Conservation (phyloP, 2,329 filamentous ascomycete genomes). For the Epichloe amarillans region DNA sequence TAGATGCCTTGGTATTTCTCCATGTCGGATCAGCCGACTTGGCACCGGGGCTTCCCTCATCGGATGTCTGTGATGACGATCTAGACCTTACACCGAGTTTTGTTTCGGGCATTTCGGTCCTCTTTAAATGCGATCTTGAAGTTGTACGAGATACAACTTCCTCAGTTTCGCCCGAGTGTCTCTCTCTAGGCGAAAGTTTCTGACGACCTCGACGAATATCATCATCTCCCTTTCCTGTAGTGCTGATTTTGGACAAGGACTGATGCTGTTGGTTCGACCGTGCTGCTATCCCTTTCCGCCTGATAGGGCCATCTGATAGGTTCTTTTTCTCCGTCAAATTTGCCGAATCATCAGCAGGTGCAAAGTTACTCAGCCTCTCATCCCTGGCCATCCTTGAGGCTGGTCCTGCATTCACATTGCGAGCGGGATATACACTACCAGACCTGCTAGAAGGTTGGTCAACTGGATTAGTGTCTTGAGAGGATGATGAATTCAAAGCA, state of each 20-base stretch:
- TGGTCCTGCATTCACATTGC: background rate
- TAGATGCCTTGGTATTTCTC: conserved; percentile 46
- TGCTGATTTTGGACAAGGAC: conserved; percentile 1
- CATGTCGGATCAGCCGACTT: conserved; percentile 32
- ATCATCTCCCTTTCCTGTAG: background rate
- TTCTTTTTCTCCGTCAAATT: conserved; percentile 10
- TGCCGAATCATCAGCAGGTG: conserved; percentile 12
- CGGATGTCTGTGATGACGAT: conserved; percentile 33
- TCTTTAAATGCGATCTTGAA: conserved; percentile 15
- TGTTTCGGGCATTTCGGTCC: conserved; percentile 18
- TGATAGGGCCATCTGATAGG: conserved; percentile 6
- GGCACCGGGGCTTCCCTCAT: conserved; percentile 28
- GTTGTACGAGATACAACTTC: conserved; percentile 11
- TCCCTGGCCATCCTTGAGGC: conserved; percentile 1
- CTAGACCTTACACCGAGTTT: conserved; percentile 31
- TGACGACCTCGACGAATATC: conserved; percentile 11
- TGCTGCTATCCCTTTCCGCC: conserved; percentile 9
- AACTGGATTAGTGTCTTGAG: conserved; percentile 12
- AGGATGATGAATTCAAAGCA: conserved; percentile 28
- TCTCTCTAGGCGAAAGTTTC: conserved; percentile 8
- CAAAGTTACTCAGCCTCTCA: conserved; percentile 3
- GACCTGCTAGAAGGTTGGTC: conserved; percentile 9
- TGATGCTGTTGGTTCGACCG: conserved; percentile 1
- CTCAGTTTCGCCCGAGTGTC: conserved; percentile 9
- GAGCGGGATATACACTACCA: conserved; percentile 8